Base-by-base conservation (phyloP, 169 alveolate genomes). In the Eimeria maxima region DNA sequence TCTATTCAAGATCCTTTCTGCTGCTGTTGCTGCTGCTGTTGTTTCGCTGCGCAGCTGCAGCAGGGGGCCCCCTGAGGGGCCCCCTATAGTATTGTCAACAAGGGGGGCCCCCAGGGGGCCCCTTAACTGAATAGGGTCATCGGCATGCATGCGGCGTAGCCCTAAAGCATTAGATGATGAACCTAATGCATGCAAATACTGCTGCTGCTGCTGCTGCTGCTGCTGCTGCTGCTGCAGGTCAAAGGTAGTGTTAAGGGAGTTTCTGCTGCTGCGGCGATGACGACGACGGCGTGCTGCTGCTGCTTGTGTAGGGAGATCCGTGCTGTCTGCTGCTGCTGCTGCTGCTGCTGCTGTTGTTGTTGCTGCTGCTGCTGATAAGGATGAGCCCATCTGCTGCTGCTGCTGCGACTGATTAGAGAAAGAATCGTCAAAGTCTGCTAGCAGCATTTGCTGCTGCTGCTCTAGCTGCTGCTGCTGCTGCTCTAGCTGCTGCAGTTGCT, bases 251-350 rank as follows among this genome's bases (percentile, higher is more conserved):
- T 4, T 27, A 4, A 27, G 45, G 5, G 83, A 73, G 16, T 13
- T 27, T 38, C 83, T 73, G 83, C 83, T 73, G 83, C 83, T 73
- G 83, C 83, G 83, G 83, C 83, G 83, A 47, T 73, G 83, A 22
- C 83, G 44, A 14, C 83, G 83, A 14, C 83, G 83, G 50, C 83
- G 83, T n/a, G n/a, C n/a, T n/a, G n/a, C n/a, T 27, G 50, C 44
- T 5, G n/a, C 29, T 18, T 73, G 83, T 44, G 22, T 73, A 16
- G 13, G 44, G 22, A 29, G 57, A 50, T 50, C 57, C 57, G 57
- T 50, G 5, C 5, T 50, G 11, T 50, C 57, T n/a, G n/a, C n/a
- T n/a, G n/a, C n/a, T n/a, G n/a, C n/a, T n/a, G n/a, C n/a, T n/a
- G n/a, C n/a, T n/a, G n/a, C n/a, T n/a, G n/a, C n/a, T n/a, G n/a